Base-by-base conservation (phyloP, 2,329 filamentous ascomycete genomes). In the Cladosporium halotolerans region DNA sequence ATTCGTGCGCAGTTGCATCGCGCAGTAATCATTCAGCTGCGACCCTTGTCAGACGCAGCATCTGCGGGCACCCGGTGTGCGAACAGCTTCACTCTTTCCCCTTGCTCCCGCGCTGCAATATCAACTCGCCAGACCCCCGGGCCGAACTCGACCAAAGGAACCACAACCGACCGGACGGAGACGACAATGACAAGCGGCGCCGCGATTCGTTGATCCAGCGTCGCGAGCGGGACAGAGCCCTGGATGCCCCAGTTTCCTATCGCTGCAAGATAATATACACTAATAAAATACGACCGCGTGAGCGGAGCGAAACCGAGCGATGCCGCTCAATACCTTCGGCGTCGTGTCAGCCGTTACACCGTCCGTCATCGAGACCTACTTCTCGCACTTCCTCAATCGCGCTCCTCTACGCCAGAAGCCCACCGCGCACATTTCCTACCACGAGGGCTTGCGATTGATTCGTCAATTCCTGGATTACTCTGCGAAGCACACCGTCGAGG, bases 401-500 rank as follows among this genome's bases (percentile, higher is more conserved):
- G 87, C 86, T 64, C 80, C 83, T 1, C 77, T 86, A 31, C 83
- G 79, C 57, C 77, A 91, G 59, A 91, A 91, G 58, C 92, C 92
- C 0, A 95, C 89, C 1, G 87, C 88, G 1, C 89, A 95, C 68
- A 83, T 99, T 53, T 91, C 90, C 50, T 99, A 99, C 73, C 88
- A 97, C 67, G 88, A 96, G 73, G 92, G 91, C 36, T 79, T 99
- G 11, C 83, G 89, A 59, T 79, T 99, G 47, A 86, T 97, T 62
- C 88, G 90, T 46, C 82, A 85, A 34, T 97, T 99, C 70, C 80
- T 99, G 34, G 72, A 81, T 40, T 93, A 90, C 70, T 86, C 90
- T 3, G 90, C 92, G 1, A 85, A 89, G 58, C 89, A 96, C 68
- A 90, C 89, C 0, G 86, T 99, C 62, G 93, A 99, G 71, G 90